A percentile compares a stretch with the other conserved stretches of the same genome.
These are phyloP conservation scores for Fusarium sp. DNA, from an alignment of 2,329 filamentous ascomycete genomes.

Conservation along the genomic window DNA sequence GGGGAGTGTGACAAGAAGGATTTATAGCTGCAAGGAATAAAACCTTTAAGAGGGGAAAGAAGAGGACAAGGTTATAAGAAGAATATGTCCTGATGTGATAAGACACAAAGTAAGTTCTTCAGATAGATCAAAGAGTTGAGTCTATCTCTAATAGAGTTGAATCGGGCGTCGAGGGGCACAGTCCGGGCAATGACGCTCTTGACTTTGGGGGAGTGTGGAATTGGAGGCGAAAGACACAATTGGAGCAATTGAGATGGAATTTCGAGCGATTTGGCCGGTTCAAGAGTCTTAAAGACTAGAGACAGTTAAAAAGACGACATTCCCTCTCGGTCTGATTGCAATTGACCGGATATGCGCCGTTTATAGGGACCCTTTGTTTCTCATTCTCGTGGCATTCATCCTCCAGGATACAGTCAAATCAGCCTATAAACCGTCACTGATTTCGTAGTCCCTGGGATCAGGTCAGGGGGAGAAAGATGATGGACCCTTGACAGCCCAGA, in stretches of 20 bases:
- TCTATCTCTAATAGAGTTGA: slow-evolving; percentile 1
- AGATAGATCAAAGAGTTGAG: background rate
- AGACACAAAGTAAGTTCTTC: slow-evolving; percentile 21
- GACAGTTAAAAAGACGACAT: slow-evolving; percentile 11
- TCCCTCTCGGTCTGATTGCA: slow-evolving; percentile 16
- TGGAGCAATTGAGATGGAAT: slow-evolving; percentile 20
- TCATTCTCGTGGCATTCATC: slow-evolving; percentile 22
- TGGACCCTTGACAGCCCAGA: slow-evolving; percentile 17
- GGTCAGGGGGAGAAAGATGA: slow-evolving; percentile 22
- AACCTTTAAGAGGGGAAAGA: slow-evolving; percentile 1
- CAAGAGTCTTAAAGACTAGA: slow-evolving; percentile 15
- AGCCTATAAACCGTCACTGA: slow-evolving; percentile 40
- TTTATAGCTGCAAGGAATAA: background rate
- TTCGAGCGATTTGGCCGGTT: slow-evolving; percentile 22
- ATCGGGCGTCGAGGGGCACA: slow-evolving; percentile 36
- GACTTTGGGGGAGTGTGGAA: slow-evolving; percentile 18
- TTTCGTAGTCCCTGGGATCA: slow-evolving; percentile 18
- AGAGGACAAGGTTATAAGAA: background rate
- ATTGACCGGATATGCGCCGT: slow-evolving; percentile 41
- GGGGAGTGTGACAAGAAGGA: slow-evolving; percentile 11
- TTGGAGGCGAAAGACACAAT: slow-evolving; percentile 3
- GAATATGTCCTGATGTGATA: slow-evolving; percentile 4
- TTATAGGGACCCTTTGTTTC: slow-evolving; percentile 29
- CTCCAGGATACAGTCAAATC: slow-evolving; percentile 26
- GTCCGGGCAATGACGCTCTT: slow-evolving; percentile 42